Evolutionary conservation across 225 moss, liverwort and hornwort genomes (phyloP).

Genomic region (Straminergon stramineum): DNA sequence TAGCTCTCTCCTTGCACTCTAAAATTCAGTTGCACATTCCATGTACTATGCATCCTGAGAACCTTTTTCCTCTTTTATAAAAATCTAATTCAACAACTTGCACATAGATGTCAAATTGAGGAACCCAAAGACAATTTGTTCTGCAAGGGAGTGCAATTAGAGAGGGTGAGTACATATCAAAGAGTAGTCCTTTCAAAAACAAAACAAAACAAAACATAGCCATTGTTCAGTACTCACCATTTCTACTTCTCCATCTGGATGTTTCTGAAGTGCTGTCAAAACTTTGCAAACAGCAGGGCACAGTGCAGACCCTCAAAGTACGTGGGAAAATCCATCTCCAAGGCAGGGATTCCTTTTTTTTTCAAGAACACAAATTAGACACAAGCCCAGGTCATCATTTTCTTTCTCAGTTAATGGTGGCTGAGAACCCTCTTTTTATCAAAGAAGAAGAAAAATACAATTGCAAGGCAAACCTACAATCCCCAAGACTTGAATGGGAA

Average conservation of each 20-base stretch:
- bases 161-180: too few species aligned
- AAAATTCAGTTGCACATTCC: neutral
- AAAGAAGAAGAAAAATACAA: neutral
- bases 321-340: neutral
- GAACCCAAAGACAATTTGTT: neutral
- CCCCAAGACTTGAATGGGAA: neutral
- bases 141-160: neutral
- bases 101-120: neutral
- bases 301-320: neutral
- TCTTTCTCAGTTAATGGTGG: neutral
- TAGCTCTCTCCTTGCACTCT: neutral
- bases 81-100: neutral
- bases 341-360: neutral
- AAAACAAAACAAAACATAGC: too few species aligned
- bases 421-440: fast-evolving
- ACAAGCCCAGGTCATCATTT: neutral
- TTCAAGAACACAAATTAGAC: too few species aligned
- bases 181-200: too few species aligned
- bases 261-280: neutral
- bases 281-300: neutral
- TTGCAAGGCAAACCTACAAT: neutral
- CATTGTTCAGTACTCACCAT: neutral
- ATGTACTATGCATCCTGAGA: neutral
- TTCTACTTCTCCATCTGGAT: neutral
- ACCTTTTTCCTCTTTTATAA: neutral